Conservation (phyloP, 2,329 filamentous ascomycete species). For the Claviceps capensis region DNA sequence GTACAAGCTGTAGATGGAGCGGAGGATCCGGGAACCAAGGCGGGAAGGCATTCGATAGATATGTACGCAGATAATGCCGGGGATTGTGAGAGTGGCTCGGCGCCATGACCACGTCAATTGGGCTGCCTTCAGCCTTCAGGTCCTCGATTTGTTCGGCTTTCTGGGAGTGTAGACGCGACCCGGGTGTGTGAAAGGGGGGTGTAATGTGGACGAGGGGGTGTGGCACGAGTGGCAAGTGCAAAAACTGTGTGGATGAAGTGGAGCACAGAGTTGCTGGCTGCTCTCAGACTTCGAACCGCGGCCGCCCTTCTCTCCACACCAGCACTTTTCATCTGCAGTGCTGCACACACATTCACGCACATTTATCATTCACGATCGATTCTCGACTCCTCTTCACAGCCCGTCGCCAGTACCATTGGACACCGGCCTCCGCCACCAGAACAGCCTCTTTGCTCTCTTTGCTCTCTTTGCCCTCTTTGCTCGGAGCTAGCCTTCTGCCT, state of each 20-base stretch:
- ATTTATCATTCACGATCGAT: background rate
- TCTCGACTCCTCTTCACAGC: background rate
- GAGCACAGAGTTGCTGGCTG: background rate
- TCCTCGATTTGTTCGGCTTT: background rate
- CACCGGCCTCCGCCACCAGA: too few species aligned
- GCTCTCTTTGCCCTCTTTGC: too few species aligned
- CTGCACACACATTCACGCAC: background rate
- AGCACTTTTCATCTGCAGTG: background rate
- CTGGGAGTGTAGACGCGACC: background rate
- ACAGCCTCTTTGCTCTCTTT: too few species aligned
- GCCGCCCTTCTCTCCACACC: background rate
- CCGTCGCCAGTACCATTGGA: background rate
- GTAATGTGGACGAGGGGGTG: too few species aligned
- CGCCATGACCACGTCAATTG: background rate
- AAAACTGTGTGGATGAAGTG: background rate
- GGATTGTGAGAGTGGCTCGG: background rate
- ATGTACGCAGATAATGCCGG: background rate
- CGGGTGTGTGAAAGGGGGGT: background rate
- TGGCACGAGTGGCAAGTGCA: background rate
- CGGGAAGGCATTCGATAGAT: slow-evolving; percentile 2
- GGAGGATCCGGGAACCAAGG: background rate
- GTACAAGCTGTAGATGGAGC: background rate
- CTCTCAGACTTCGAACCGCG: background rate
- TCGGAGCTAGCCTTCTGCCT: too few species aligned
- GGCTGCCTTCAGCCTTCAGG: background rate